Percentiles rank a stretch among this genome's conserved stretches.
Conservation (phyloP, 176 grass and related monocot species). For the Thinopyrum elongatum region DNA sequence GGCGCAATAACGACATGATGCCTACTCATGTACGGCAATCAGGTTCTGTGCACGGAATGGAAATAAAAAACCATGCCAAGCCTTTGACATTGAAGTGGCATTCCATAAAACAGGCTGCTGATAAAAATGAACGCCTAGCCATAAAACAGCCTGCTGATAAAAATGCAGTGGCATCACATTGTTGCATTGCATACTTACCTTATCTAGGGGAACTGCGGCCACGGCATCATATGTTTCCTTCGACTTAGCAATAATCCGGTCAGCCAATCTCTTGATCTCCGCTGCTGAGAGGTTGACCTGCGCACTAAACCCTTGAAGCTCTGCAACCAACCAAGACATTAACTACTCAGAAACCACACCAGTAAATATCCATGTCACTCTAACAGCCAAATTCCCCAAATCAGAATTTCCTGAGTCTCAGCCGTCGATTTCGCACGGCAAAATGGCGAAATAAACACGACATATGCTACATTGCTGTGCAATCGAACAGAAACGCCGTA, state of each 20-base stretch:
- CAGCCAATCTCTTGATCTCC: constrained; percentile 67
- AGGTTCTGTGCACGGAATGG: not conserved
- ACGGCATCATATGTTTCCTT: constrained; percentile 81
- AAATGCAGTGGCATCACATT: constrained; percentile 9
- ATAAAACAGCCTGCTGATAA: constrained; percentile 1
- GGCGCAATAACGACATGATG: not conserved
- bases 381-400: not conserved
- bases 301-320: constrained; percentile 65
- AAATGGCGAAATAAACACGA: not conserved
- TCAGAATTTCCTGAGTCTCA: not conserved
- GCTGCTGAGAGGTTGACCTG: constrained; percentile 66
- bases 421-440: not conserved
- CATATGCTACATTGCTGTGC: constrained; percentile 17
- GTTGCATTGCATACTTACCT: constrained; percentile 49
- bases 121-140: not conserved
- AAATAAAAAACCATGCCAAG: not conserved
- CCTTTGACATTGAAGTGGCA: not conserved
- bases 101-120: not conserved
- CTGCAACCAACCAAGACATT: constrained; percentile 34
- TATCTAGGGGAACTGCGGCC: constrained; percentile 73
- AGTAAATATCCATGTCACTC: not conserved
- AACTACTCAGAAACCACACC: not conserved
- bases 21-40: not conserved
- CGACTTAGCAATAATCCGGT: constrained; percentile 69
- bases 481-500: not conserved